These are phyloP conservation scores for apple (Malus domestica) DNA, from an alignment of 306 rosid species.

Conservation along the genomic window DNA sequence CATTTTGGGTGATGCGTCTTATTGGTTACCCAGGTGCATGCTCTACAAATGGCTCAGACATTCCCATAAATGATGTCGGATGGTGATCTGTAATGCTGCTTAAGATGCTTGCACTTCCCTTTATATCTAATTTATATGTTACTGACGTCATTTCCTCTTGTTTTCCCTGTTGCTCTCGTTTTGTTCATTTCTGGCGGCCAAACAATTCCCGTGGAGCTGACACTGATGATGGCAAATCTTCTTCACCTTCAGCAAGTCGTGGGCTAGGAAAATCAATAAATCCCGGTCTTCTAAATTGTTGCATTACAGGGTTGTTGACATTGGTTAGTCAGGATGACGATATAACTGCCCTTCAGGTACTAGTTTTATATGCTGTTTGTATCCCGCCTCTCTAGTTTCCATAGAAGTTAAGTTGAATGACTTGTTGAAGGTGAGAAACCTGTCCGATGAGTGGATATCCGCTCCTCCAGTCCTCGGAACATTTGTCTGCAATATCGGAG, in stretches of 20 bases:
- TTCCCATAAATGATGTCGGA: constrained; percentile 52
- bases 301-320: constrained; percentile 70
- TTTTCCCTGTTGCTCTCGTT: constrained; percentile 1
- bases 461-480: constrained; percentile 82
- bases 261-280: constrained; percentile 1
- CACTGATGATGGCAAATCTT: constrained; percentile 70
- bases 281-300: constrained; percentile 11
- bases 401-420: constrained; percentile 9
- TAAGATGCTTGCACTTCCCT: background rate
- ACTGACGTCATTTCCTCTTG: constrained; percentile 25
- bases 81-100: constrained; percentile 44
- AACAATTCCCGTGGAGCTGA: constrained; percentile 75
- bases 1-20: constrained; percentile 85
- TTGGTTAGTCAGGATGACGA: constrained; percentile 83
- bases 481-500: constrained; percentile 86
- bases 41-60: constrained; percentile 27
- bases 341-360: constrained; percentile 86
- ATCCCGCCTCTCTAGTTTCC: background rate
- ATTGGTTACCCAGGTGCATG: constrained; percentile 67
- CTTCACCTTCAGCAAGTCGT: constrained; percentile 8
- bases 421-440: constrained; percentile 71
- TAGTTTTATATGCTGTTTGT: background rate
- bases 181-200: constrained; percentile 1
- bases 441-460: constrained; percentile 83
- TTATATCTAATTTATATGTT: background rate